phyloP scores from a whole-genome alignment of 805 yeast genomes.

The Teunomyces cretensis region DNA sequence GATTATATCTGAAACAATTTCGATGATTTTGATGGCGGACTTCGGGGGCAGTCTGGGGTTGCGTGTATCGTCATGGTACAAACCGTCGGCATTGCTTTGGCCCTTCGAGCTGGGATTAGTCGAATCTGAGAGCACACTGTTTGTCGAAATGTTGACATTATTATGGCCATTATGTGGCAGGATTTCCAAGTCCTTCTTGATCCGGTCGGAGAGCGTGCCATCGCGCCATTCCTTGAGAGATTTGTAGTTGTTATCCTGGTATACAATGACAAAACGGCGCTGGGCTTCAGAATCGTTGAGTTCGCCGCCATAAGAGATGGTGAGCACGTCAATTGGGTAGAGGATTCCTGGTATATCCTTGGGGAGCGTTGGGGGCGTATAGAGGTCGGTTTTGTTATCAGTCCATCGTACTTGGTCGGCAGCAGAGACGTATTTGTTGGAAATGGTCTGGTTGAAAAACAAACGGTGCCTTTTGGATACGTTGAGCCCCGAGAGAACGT shows the following conservation, averaged over 20 bases:
- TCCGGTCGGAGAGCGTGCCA: too few species aligned
- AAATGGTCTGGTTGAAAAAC: conserved; percentile 15
- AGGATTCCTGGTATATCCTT: conserved; percentile 24
- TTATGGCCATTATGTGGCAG: too few species aligned
- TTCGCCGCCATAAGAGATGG: neutral
- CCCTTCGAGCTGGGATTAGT: too few species aligned
- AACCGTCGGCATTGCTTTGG: too few species aligned
- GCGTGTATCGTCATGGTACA: too few species aligned
- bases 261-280: conserved; percentile 8
- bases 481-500: conserved; percentile 25
- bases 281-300: neutral
- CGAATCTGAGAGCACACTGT: neutral
- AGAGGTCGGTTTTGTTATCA: conserved; percentile 1
- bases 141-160: neutral
- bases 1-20: conserved; percentile 23
- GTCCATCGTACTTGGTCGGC: too few species aligned
- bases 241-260: conserved; percentile 8
- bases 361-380: conserved; percentile 26
- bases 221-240: conserved; percentile 6
- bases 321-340: conserved; percentile 23
- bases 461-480: conserved; percentile 15
- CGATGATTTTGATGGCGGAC: conserved; percentile 16
- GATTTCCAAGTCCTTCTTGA: too few species aligned
- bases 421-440: conserved; percentile 10
- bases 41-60: conserved; percentile 12